Evolutionary conservation across 106 monocot genomes (phyloP).

Genomic region (Phalaenopsis equestris): DNA sequence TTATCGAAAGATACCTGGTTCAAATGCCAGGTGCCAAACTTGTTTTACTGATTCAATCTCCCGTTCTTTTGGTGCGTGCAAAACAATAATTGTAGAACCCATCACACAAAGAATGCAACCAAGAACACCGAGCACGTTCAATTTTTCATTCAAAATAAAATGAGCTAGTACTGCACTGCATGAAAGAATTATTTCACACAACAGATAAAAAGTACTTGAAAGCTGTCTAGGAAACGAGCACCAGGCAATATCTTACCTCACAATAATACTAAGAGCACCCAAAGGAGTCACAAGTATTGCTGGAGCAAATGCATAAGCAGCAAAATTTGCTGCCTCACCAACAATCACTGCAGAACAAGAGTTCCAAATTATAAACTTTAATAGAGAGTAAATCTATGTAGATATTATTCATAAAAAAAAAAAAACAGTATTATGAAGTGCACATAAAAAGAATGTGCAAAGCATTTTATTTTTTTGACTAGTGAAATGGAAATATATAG

Average conservation of each 20-base stretch:
- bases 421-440: no score
- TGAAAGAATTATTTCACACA: conserved; percentile 7
- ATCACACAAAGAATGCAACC: conserved; percentile 28
- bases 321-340: conserved; percentile 31
- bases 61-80: conserved; percentile 33
- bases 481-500: no score
- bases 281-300: conserved; percentile 33
- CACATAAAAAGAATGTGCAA: no score
- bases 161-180: conserved; percentile 33
- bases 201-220: background rate
- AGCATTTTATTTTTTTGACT: no score
- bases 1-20: conserved; percentile 20
- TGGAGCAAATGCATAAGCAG: conserved; percentile 37
- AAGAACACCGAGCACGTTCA: conserved; percentile 22
- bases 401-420: background rate
- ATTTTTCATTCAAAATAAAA: conserved; percentile 27
- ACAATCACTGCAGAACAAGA: conserved; percentile 18
- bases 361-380: no score
- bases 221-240: background rate
- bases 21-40: conserved; percentile 22
- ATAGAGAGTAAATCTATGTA: background rate
- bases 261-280: conserved; percentile 35
- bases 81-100: conserved; percentile 25
- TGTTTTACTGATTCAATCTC: conserved; percentile 27
- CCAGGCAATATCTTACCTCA: conserved; percentile 13